These are phyloP conservation scores for Epichloe gansuensis DNA, from an alignment of 2,329 filamentous ascomycete genomes.

Conservation along the genomic window DNA sequence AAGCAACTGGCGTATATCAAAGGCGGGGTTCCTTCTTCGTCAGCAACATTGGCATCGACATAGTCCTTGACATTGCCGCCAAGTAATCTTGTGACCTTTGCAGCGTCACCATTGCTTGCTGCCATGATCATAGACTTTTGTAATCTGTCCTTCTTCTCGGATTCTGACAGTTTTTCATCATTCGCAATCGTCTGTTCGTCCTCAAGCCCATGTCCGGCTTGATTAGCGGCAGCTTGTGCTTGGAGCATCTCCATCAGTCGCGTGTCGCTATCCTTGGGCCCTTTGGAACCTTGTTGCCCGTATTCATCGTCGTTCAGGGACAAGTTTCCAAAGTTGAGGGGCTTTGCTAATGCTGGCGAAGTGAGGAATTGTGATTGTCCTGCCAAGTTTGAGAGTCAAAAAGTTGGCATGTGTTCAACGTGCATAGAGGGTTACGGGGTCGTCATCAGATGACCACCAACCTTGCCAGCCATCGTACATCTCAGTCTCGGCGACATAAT, in stretches of 20 bases:
- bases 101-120: conserved; percentile 86
- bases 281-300: conserved; percentile 44
- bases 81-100: conserved; percentile 65
- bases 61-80: conserved; percentile 59
- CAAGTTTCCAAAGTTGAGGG: conserved; percentile 69
- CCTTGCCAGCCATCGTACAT: conserved; percentile 99
- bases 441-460: conserved; percentile 15
- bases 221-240: conserved; percentile 74
- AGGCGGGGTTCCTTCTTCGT: conserved; percentile 92
- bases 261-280: conserved; percentile 62
- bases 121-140: conserved; percentile 90
- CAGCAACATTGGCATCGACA: conserved; percentile 74
- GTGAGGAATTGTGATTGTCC: conserved; percentile 94
- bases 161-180: conserved; percentile 58
- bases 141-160: conserved; percentile 66
- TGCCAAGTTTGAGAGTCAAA: conserved; percentile 26
- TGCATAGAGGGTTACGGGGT: not conserved
- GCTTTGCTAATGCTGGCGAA: conserved; percentile 70
- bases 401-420: not conserved
- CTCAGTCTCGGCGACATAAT: conserved; percentile 69
- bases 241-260: conserved; percentile 93
- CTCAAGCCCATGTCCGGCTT: conserved; percentile 56
- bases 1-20: conserved; percentile 98
- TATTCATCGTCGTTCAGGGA: conserved; percentile 71
- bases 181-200: conserved; percentile 69